Evolutionary conservation across 2,329 filamentous ascomycete genomes (phyloP).

Genomic region (Plenodomus biglobosus): DNA sequence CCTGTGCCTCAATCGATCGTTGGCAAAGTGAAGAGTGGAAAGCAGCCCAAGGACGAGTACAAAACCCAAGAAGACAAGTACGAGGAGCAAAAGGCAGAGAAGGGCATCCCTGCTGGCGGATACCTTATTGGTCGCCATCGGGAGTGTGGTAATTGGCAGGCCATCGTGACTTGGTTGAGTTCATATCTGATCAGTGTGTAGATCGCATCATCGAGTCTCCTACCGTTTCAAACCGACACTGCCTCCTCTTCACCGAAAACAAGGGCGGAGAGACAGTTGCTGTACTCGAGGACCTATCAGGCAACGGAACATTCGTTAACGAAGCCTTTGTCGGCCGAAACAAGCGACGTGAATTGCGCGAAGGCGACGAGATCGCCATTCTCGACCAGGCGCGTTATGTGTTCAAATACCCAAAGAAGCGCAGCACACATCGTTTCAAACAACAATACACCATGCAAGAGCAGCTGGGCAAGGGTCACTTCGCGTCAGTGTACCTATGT

Average conservation of each 20-base stretch:
- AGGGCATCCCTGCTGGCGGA: conserved; percentile 68
- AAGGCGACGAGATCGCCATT: conserved; percentile 88
- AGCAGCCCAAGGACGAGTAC: conserved; percentile 54
- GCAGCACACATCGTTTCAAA: conserved; percentile 69
- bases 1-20: conserved; percentile 54
- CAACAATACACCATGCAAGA: conserved; percentile 85
- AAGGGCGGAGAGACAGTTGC: conserved; percentile 62
- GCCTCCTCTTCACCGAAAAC: conserved; percentile 66
- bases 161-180: conserved; percentile 4
- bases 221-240: conserved; percentile 86
- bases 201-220: conserved; percentile 69
- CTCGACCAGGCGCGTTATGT: conserved; percentile 83
- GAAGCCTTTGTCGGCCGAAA: conserved; percentile 89
- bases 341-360: conserved; percentile 81
- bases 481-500: conserved; percentile 89
- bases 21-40: conserved; percentile 40
- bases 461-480: conserved; percentile 91
- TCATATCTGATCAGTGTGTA: conserved; percentile 52
- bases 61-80: conserved; percentile 64
- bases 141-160: conserved; percentile 74
- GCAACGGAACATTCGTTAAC: conserved; percentile 95
- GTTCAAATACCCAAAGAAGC: conserved; percentile 74
- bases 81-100: conserved; percentile 57
- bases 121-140: conserved; percentile 91
- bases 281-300: conserved; percentile 88